A percentile compares a stretch with the other conserved stretches of the same genome.
Evolutionary conservation across 139 green algal species (phyloP).

Genomic region (Trebouxia sp.): DNA sequence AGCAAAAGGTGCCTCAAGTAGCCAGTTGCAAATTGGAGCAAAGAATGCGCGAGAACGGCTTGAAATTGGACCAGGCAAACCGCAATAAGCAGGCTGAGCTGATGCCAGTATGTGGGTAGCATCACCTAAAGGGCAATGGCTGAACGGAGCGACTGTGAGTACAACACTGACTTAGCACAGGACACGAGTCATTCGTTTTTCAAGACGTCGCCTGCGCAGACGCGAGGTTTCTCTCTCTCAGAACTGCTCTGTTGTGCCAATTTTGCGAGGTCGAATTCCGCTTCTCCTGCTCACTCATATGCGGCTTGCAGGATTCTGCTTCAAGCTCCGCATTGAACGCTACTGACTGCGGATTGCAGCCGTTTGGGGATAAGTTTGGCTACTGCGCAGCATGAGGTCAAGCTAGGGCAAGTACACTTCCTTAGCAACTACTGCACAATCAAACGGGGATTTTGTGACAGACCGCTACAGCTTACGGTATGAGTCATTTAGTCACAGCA

Average conservation of each 20-base stretch:
- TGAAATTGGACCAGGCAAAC: slow-evolving; percentile 8
- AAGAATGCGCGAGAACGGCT: slow-evolving; percentile 7
- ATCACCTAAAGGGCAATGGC: slow-evolving; percentile 4
- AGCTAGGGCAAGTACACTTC: too few species aligned
- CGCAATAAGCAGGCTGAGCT: slow-evolving; percentile 6
- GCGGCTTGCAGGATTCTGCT: too few species aligned
- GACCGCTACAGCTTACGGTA: too few species aligned
- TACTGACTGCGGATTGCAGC: too few species aligned
- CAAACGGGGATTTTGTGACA: too few species aligned
- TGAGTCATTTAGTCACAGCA: neutral
- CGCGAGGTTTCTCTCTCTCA: slow-evolving; percentile 7
- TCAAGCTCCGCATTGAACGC: too few species aligned
- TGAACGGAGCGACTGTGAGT: slow-evolving; percentile 11
- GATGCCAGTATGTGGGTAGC: slow-evolving; percentile 14
- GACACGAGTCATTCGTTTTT: neutral
- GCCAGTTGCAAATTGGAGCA: neutral
- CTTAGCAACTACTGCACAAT: too few species aligned
- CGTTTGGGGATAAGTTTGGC: too few species aligned
- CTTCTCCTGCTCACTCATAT: too few species aligned
- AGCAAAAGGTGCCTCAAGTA: neutral
- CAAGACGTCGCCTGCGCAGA: slow-evolving; percentile 15
- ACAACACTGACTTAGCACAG: slow-evolving; percentile 4
- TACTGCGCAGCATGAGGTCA: too few species aligned
- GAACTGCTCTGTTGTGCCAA: neutral
- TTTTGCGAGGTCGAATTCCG: too few species aligned